Conservation (phyloP, 2,329 filamentous ascomycete genomes). For the Talaromyces piceae region DNA sequence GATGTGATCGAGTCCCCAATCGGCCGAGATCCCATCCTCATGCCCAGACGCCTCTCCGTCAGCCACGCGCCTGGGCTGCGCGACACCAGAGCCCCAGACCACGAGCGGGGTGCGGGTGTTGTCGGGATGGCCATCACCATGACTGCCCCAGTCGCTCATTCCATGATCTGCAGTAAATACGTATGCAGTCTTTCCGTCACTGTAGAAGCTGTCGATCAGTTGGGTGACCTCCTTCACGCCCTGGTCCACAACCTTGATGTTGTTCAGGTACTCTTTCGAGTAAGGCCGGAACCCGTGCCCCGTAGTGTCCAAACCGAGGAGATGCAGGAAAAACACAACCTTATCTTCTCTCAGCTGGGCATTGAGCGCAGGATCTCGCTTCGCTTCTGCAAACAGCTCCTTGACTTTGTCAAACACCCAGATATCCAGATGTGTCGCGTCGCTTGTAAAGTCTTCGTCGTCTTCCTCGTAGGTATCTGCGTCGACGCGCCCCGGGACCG, state of each 20-base stretch:
- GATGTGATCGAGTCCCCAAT: constrained; percentile 77
- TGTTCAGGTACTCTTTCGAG: constrained; percentile 88
- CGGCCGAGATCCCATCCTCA: constrained; percentile 75
- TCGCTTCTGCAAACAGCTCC: constrained; percentile 72
- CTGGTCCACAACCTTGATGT: constrained; percentile 88
- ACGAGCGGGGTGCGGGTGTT: constrained; percentile 93
- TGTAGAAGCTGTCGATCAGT: constrained; percentile 79
- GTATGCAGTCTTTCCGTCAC: constrained; percentile 77
- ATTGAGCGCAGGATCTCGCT: constrained; percentile 67
- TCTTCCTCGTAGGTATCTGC: constrained; percentile 78
- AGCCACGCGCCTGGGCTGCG: constrained; percentile 56
- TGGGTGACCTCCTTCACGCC: constrained; percentile 78
- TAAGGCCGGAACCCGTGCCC: constrained; percentile 85
- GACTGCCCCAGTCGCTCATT: constrained; percentile 99
- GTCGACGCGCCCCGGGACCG: constrained; percentile 77
- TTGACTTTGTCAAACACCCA: constrained; percentile 98
- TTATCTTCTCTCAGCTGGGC: constrained; percentile 71
- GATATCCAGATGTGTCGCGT: constrained; percentile 72
- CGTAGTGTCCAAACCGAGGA: constrained; percentile 84
- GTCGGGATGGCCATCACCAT: constrained; percentile 94
- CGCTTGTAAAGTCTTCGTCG: constrained; percentile 79
- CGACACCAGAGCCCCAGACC: constrained; percentile 86
- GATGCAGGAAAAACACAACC: constrained; percentile 87
- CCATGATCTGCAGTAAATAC: constrained; percentile 97
- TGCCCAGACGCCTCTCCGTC: constrained; percentile 65